These are phyloP conservation scores for Apostasia ramifera DNA, from an alignment of 106 monocot species.

Conservation along the genomic window DNA sequence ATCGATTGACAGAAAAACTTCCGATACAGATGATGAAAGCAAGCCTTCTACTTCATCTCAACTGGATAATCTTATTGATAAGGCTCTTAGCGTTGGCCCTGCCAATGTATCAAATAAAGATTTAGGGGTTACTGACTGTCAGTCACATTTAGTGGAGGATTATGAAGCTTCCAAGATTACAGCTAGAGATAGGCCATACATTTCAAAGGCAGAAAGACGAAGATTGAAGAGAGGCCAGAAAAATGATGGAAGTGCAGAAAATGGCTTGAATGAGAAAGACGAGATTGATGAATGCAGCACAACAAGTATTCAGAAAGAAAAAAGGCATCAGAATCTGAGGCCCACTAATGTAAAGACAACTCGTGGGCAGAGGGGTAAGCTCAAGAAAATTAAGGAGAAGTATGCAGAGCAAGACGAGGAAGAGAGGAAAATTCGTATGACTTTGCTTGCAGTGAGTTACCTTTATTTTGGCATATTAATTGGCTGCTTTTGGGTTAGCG, in stretches of 20 bases:
- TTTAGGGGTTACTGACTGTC: constrained; percentile 19
- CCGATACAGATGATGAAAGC: constrained; percentile 20
- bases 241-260: constrained; percentile 15
- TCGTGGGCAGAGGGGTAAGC: constrained; percentile 84
- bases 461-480: too few species aligned
- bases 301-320: constrained; percentile 16
- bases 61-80: constrained; percentile 84
- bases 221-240: constrained; percentile 72
- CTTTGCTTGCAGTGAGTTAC: constrained; percentile 78
- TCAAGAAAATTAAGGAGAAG: constrained; percentile 96
- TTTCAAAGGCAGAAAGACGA: constrained; percentile 85
- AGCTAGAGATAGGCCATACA: constrained; percentile 67
- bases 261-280: constrained; percentile 22
- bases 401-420: constrained; percentile 99
- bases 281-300: constrained; percentile 12
- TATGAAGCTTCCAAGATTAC: constrained; percentile 30
- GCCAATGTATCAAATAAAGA: constrained; percentile 34
- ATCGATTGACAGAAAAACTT: background rate
- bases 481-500: too few species aligned
- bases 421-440: constrained; percentile 91
- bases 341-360: constrained; percentile 34
- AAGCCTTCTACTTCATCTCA: constrained; percentile 43
- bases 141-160: constrained; percentile 21
- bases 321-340: constrained; percentile 20
- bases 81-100: constrained; percentile 76